Percentiles rank a stretch among this genome's conserved stretches.
These are phyloP conservation scores for Ceratobasidium sp. DNA, from an alignment of 1,284 basidiomycete species.

Conservation along the genomic window DNA sequence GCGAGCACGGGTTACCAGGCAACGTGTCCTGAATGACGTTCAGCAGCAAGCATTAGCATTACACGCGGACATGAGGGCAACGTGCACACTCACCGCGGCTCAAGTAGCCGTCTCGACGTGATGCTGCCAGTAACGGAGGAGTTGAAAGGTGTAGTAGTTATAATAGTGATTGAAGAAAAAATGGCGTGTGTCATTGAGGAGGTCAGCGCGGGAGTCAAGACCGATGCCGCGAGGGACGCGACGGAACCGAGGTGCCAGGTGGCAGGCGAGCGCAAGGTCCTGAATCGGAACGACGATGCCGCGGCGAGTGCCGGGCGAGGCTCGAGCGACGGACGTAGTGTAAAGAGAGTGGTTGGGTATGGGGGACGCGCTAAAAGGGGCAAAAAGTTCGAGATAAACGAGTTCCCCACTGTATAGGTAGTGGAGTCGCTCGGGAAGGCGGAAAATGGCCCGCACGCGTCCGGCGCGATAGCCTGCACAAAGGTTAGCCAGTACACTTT, in stretches of 20 bases:
- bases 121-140: conserved; percentile 10
- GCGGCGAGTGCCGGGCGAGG: neutral
- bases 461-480: conserved; percentile 31
- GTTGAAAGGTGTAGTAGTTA: neutral
- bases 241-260: conserved; percentile 22
- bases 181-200: neutral
- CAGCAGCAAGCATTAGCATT: too few species aligned
- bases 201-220: neutral
- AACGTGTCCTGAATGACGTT: too few species aligned
- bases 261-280: neutral
- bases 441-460: conserved; percentile 18
- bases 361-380: neutral
- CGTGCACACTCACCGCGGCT: too few species aligned
- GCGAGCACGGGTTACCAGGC: too few species aligned
- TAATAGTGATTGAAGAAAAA: conserved; percentile 24
- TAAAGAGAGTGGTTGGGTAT: neutral
- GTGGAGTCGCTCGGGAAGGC: neutral
- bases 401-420: neutral
- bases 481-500: too few species aligned
- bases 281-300: neutral
- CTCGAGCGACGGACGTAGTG: neutral
- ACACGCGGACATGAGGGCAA: too few species aligned
- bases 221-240: neutral
- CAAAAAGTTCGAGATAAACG: conserved; percentile 24
- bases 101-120: too few species aligned